phyloP scores from a whole-genome alignment of 176 grass and related monocot genomes.

The Phoenix roebelenii region DNA sequence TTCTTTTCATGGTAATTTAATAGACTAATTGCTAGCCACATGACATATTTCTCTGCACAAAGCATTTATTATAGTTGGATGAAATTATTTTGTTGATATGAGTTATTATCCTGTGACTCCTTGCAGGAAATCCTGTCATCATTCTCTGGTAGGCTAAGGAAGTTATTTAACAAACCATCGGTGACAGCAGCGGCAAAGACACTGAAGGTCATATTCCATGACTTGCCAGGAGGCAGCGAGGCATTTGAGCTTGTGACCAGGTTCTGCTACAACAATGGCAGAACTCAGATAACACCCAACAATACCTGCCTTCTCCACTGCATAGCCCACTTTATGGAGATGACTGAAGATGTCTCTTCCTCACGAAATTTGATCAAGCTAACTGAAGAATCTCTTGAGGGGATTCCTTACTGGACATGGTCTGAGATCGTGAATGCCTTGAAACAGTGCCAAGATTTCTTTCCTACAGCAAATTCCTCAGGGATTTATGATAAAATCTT shows the following conservation, averaged over 20 bases:
- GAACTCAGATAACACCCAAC: constrained; percentile 30
- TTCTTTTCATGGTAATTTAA: too few relatives aligned
- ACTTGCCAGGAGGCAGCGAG: constrained; percentile 67
- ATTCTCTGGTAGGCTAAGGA: constrained; percentile 42
- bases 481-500: constrained; percentile 45
- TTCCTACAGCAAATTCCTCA: constrained; percentile 30
- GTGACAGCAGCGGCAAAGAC: constrained; percentile 17
- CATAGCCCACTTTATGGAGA: constrained; percentile 70
- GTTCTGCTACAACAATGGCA: constrained; percentile 51
- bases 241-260: constrained; percentile 73
- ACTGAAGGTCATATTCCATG: constrained; percentile 38
- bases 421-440: constrained; percentile 39
- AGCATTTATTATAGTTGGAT: too few relatives aligned
- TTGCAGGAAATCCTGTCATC: constrained; percentile 71
- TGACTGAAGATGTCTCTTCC: constrained; percentile 17
- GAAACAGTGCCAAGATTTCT: constrained; percentile 59
- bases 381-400: constrained; percentile 44
- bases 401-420: constrained; percentile 84
- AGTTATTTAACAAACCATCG: constrained; percentile 20
- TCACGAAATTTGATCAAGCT: constrained; percentile 39
- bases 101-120: too few relatives aligned
- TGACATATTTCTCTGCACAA: too few relatives aligned
- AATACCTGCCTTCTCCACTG: constrained; percentile 55
- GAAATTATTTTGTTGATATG: too few relatives aligned
- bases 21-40: too few relatives aligned